Percentiles rank a stretch among this genome's conserved stretches.
Evolutionary conservation across 345 rosid genomes (phyloP).

Genomic region (Populus nigra): DNA sequence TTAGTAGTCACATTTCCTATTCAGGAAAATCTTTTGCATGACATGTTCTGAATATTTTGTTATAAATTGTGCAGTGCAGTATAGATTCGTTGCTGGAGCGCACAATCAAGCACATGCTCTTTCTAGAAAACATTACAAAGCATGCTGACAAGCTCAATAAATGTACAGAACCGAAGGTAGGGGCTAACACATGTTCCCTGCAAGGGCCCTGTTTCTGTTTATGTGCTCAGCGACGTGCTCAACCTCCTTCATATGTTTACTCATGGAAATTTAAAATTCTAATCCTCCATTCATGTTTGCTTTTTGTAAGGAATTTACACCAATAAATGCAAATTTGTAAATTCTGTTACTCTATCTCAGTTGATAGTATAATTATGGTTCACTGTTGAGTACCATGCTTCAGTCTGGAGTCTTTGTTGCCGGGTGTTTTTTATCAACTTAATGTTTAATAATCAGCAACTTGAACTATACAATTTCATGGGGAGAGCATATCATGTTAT

Average conservation of each 20-base stretch:
- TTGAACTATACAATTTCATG: neutral
- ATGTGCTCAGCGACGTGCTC: neutral
- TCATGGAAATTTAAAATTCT: neutral
- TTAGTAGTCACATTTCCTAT: neutral
- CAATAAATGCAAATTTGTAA: neutral
- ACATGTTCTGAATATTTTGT: constrained; percentile 29
- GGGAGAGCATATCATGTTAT: neutral
- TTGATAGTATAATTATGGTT: neutral
- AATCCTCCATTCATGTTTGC: constrained; percentile 1
- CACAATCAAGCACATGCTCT: constrained; percentile 90
- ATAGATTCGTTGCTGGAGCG: constrained; percentile 95
- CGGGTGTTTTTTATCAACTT: neutral
- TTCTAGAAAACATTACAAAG: constrained; percentile 74
- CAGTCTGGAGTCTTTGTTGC: neutral
- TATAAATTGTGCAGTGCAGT: constrained; percentile 70
- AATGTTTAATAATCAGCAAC: neutral
- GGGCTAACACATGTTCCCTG: neutral
- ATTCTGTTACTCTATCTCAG: neutral
- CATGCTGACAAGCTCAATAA: constrained; percentile 86
- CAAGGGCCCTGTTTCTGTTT: constrained; percentile 1
- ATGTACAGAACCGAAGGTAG: constrained; percentile 68
- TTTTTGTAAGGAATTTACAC: neutral
- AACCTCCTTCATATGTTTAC: constrained; percentile 1
- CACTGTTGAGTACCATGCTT: neutral
- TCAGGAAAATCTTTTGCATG: constrained; percentile 2